These are phyloP conservation scores for Peziza echinospora DNA, from an alignment of 495 filamentous ascomycete genomes.

Conservation along the genomic window DNA sequence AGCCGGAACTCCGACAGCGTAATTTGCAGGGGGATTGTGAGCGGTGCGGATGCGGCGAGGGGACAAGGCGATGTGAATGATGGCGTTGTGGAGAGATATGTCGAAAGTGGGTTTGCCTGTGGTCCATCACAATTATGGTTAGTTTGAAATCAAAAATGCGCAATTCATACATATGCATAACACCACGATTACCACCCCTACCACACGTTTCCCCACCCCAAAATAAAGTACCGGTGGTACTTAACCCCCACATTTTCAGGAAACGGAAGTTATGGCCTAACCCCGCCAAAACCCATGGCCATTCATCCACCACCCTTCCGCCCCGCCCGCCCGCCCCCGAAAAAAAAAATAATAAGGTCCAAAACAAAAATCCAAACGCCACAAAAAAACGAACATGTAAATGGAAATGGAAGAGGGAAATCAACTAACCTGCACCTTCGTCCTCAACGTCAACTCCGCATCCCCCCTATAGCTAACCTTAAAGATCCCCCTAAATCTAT, in stretches of 20 bases:
- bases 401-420: background rate
- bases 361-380: background rate
- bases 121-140: background rate
- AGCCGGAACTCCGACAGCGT: constrained; percentile 85
- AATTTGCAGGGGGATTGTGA: constrained; percentile 92
- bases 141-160: background rate
- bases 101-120: constrained; percentile 80
- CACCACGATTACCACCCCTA: no score
- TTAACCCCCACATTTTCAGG: background rate
- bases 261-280: background rate
- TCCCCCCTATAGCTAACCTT: constrained; percentile 93
- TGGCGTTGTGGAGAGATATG: constrained; percentile 73
- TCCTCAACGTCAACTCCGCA: constrained; percentile 77
- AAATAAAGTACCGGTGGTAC: background rate
- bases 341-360: background rate
- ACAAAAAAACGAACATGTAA: background rate
- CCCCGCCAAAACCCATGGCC: no score
- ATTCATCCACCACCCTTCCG: no score
- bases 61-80: constrained; percentile 77
- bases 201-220: background rate
- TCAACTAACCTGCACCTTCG: constrained; percentile 55
- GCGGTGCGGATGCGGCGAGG: constrained; percentile 63
- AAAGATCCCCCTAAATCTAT: constrained; percentile 89
- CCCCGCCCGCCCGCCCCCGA: background rate
- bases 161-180: background rate